phyloP scores from a whole-genome alignment of 805 yeast genomes.

The Candida ponderosae region DNA sequence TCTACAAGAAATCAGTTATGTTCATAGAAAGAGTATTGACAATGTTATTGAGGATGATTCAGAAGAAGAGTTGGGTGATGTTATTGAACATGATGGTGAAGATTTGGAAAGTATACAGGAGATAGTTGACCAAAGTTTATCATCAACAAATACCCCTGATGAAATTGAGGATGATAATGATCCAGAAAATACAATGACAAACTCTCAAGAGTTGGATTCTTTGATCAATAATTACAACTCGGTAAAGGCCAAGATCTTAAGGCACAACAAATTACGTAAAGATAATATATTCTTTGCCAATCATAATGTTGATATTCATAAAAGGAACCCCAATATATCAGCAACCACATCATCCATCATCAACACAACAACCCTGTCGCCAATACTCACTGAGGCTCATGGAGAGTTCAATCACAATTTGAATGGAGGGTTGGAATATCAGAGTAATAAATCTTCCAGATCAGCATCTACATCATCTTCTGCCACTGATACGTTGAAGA shows the following conservation, averaged over 20 bases:
- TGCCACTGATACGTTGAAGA: background rate
- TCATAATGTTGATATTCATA: no score
- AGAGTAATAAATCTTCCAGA: slow-evolving; percentile 1
- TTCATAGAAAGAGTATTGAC: background rate
- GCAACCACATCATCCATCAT: no score
- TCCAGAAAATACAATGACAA: background rate
- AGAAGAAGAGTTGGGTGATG: background rate
- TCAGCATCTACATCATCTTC: background rate
- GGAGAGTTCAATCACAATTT: background rate
- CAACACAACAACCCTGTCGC: background rate
- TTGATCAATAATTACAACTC: background rate
- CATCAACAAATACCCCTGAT: background rate
- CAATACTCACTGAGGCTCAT: background rate
- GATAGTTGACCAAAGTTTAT: background rate
- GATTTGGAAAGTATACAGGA: background rate
- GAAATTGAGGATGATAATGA: background rate
- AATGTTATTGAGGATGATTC: background rate
- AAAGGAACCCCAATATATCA: no score
- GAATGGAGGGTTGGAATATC: background rate
- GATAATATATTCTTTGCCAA: no score
- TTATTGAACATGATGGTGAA: background rate
- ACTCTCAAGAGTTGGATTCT: background rate
- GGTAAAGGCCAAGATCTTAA: no score
- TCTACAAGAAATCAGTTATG: background rate
- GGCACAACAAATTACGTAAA: no score